Evolutionary conservation across 495 filamentous ascomycete species (phyloP).

Genomic region (Penicillium lagena): DNA sequence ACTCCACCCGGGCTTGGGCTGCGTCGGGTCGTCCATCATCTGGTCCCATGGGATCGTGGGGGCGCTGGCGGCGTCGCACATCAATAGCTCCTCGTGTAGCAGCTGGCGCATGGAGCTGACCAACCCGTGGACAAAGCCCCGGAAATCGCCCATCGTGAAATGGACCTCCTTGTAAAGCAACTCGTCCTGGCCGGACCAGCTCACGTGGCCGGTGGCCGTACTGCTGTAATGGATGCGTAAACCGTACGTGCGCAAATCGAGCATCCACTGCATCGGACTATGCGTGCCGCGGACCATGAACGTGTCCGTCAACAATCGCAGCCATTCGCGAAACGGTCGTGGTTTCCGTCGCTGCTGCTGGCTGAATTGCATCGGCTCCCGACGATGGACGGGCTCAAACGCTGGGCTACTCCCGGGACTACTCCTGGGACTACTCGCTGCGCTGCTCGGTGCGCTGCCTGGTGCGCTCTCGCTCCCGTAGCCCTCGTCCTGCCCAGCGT

Average conservation of each 20-base stretch:
- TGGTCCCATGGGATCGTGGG: constrained; percentile 3
- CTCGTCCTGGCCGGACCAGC: constrained; percentile 2
- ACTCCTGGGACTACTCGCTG: no score
- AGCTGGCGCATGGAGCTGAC: neutral
- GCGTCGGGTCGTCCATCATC: neutral
- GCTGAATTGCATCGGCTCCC: neutral
- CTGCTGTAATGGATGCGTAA: constrained; percentile 27
- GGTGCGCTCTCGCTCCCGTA: neutral
- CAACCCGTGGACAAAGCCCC: constrained; percentile 3
- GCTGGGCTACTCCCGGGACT: no score
- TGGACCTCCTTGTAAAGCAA: constrained; percentile 3
- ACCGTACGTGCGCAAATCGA: constrained; percentile 21
- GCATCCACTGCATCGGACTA: constrained; percentile 7
- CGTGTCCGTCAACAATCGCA: neutral
- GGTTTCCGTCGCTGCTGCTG: neutral
- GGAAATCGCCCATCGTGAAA: constrained; percentile 8
- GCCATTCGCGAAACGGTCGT: neutral
- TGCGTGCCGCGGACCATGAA: constrained; percentile 8
- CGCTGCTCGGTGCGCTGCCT: no score
- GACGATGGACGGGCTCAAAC: no score
- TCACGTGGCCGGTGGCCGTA: neutral
- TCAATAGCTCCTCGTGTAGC: neutral
- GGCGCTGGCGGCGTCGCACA: neutral
- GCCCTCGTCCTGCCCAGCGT: neutral
- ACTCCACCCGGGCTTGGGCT: constrained; percentile 9